A percentile compares a stretch with the other conserved stretches of the same genome.
Conservation (phyloP, 176 grass and related monocot species). For the Pontederia paniculata region DNA sequence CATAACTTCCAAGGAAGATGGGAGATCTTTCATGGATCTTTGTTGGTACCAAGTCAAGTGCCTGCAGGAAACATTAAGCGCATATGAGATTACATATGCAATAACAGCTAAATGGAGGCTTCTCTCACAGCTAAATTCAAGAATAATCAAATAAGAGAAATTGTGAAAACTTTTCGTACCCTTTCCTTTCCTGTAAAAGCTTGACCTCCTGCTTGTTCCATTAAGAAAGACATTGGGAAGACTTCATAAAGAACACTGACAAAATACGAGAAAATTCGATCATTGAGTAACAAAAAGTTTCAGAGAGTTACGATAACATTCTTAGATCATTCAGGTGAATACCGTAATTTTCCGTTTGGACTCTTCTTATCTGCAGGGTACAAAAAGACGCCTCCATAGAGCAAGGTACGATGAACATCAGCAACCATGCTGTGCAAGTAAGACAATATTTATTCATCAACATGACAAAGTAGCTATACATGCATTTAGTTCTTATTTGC, state of each 20-base stretch:
- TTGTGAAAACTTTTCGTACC: constrained; percentile 18
- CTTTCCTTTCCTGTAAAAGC: constrained; percentile 79
- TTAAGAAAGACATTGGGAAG: constrained; percentile 90
- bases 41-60: constrained; percentile 63
- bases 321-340: not conserved
- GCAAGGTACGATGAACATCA: constrained; percentile 84
- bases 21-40: constrained; percentile 77
- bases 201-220: constrained; percentile 92
- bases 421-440: constrained; percentile 88
- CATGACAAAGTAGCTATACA: not conserved
- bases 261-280: not conserved
- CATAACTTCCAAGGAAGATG: constrained; percentile 77
- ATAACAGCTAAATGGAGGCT: not conserved
- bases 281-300: no score
- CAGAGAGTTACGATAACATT: no score
- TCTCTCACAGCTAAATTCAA: not conserved
- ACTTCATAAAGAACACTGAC: constrained; percentile 85
- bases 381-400: constrained; percentile 91
- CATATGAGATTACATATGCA: not conserved
- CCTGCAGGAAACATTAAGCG: constrained; percentile 28
- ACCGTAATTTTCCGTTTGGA: constrained; percentile 79
- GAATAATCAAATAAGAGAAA: not conserved
- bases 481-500: no score
- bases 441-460: not conserved
- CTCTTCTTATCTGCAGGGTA: constrained; percentile 94